phyloP scores from a whole-genome alignment of 148 eudicot genomes.

The Arctostaphylos glauca region DNA sequence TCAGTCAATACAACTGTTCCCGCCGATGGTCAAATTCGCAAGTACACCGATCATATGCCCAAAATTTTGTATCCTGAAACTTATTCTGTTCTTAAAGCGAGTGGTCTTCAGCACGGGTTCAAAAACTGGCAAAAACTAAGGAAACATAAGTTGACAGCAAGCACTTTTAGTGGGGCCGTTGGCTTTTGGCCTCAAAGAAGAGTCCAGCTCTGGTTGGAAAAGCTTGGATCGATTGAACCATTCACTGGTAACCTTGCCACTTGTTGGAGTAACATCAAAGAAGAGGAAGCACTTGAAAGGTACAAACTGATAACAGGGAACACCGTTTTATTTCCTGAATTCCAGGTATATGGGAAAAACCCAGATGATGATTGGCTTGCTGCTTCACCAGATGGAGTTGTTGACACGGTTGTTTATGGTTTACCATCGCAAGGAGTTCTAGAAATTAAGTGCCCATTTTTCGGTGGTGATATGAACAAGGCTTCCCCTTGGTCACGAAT shows the following conservation, averaged over 20 bases:
- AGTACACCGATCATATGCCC: background rate
- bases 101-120: constrained; percentile 54
- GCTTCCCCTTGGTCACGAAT: constrained; percentile 60
- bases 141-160: constrained; percentile 64
- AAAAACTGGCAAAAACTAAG: constrained; percentile 78
- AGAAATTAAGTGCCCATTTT: constrained; percentile 80
- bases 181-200: constrained; percentile 71
- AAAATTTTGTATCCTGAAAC: constrained; percentile 13
- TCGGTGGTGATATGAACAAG: constrained; percentile 47
- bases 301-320: constrained; percentile 72
- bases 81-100: constrained; percentile 42
- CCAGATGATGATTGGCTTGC: constrained; percentile 66
- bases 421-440: constrained; percentile 59
- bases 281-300: constrained; percentile 76
- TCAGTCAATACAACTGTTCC: background rate
- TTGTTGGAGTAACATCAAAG: constrained; percentile 76
- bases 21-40: background rate
- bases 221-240: constrained; percentile 64
- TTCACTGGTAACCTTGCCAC: constrained; percentile 66
- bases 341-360: constrained; percentile 49
- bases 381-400: constrained; percentile 78
- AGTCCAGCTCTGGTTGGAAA: constrained; percentile 73
- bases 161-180: constrained; percentile 68
- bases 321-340: constrained; percentile 47
- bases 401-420: constrained; percentile 42